A percentile compares a stretch with the other conserved stretches of the same genome.
phyloP scores from a whole-genome alignment of 768 basidiomycete species.

The Arthromyces matolae region DNA sequence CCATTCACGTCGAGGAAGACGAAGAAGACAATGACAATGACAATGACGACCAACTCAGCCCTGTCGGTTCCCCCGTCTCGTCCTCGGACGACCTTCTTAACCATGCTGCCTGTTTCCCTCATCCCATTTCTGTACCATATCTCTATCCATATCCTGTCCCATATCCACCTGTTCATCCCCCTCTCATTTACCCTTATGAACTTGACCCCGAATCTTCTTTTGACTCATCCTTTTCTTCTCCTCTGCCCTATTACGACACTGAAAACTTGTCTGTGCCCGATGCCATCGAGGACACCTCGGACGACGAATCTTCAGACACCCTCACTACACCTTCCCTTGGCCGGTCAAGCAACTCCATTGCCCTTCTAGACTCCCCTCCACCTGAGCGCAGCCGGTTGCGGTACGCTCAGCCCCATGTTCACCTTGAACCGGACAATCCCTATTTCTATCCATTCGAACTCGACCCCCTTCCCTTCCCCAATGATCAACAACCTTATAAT shows the following conservation, averaged over 20 bases:
- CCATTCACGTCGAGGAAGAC: constrained; percentile 49
- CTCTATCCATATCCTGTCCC: constrained; percentile 65
- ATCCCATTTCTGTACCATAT: constrained; percentile 42
- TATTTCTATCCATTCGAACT: constrained; percentile 65
- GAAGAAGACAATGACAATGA: constrained; percentile 56
- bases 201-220: constrained; percentile 38
- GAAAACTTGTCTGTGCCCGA: constrained; percentile 73
- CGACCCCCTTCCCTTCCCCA: constrained; percentile 69
- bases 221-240: constrained; percentile 42
- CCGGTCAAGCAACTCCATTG: constrained; percentile 54
- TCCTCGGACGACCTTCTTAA: constrained; percentile 71
- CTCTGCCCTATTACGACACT: constrained; percentile 60
- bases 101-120: constrained; percentile 44
- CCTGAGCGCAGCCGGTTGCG: constrained; percentile 47
- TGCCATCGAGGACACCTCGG: constrained; percentile 80
- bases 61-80: constrained; percentile 65
- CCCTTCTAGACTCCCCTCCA: constrained; percentile 47
- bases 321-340: constrained; percentile 59
- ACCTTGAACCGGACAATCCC: constrained; percentile 55
- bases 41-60: constrained; percentile 55
- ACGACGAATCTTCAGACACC: constrained; percentile 73
- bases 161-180: constrained; percentile 59
- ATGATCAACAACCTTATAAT: constrained; percentile 50
- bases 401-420: constrained; percentile 53
- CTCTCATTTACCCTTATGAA: constrained; percentile 51